Conservation (phyloP, 306 rosid genomes). For the Rubus idaeus region DNA sequence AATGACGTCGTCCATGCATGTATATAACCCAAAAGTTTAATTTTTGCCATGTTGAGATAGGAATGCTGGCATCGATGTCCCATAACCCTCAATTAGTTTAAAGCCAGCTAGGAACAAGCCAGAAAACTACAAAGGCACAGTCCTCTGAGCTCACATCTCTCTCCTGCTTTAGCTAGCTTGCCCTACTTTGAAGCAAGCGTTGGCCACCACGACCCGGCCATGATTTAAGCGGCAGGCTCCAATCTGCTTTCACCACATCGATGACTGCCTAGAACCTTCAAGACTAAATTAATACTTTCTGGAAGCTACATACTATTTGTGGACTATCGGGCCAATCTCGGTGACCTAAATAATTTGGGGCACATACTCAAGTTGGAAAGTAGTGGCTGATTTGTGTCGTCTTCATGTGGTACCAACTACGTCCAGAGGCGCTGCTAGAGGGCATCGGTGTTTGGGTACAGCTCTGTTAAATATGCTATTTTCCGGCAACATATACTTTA, state of each 20-base stretch:
- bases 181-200: constrained; percentile 11
- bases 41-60: constrained; percentile 12
- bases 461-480: neutral
- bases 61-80: constrained; percentile 24
- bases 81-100: neutral
- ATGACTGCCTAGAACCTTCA: constrained; percentile 15
- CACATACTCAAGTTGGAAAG: neutral
- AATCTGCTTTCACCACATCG: constrained; percentile 30
- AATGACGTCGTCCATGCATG: too few species aligned
- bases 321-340: neutral
- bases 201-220: constrained; percentile 10
- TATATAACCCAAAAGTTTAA: neutral
- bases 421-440: too few species aligned
- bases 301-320: neutral
- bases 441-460: neutral
- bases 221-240: constrained; percentile 35
- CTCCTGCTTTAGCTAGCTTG: constrained; percentile 13
- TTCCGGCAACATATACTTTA: neutral
- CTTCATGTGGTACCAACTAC: constrained; percentile 6
- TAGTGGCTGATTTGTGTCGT: constrained; percentile 14
- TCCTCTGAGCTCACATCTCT: neutral
- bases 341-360: constrained; percentile 8
- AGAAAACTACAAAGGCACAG: neutral
- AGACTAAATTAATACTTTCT: neutral
- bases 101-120: constrained; percentile 13